Base-by-base conservation (phyloP, 768 basidiomycete species). In the Tylopilus intermedius region DNA sequence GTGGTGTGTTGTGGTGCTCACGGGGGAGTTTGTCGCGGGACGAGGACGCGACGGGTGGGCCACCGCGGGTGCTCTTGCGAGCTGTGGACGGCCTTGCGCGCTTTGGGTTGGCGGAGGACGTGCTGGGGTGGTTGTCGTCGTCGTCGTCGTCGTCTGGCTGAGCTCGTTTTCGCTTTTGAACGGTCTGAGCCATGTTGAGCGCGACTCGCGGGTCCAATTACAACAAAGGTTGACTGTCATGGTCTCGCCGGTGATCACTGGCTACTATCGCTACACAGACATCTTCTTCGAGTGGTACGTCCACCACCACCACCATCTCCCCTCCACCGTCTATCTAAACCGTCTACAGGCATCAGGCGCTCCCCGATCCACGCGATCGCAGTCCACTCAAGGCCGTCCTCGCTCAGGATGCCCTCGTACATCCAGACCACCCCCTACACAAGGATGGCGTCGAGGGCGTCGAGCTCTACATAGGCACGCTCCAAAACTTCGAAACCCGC, bases 231-330 rank as follows among this genome's bases (percentile, higher is more conserved):
- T 8, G 30, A 10, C 30, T 24, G 24, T 24, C 24, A 68, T 69
- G 68, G 69, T 70, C 39, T 67, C 69, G 26, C 72, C 78, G 5
- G 74, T 80, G 5, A 68, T 83, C 45, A 83, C 78, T 53, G 88
- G 88, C 13, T 91, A 85, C 62, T 91, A 90, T 66, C 74, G 91
- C 48, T 92, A 86, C 65, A 89, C 89, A 0, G 90, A 94, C 68
- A 84, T 93, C 48, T 86, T 82, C 79, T 91, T 83, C 51, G 84
- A 90, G 66, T 90, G 86, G 89, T 86, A 60, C 58, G 62, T 21
- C n/a, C 50, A 7, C 4, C 26, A 42, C 49, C 2, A 45, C 48
- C 21, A 7, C 4, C 26, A 42, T 47, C 2, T 47, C 48, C 21
- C 38, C 43, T n/a, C 4, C 8, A 14, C 26, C 47, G 18, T 21